A percentile compares a stretch with the other conserved stretches of the same genome.
Evolutionary conservation across 176 grass and related monocot species (phyloP).

Genomic region (Alloteropsis semialata): DNA sequence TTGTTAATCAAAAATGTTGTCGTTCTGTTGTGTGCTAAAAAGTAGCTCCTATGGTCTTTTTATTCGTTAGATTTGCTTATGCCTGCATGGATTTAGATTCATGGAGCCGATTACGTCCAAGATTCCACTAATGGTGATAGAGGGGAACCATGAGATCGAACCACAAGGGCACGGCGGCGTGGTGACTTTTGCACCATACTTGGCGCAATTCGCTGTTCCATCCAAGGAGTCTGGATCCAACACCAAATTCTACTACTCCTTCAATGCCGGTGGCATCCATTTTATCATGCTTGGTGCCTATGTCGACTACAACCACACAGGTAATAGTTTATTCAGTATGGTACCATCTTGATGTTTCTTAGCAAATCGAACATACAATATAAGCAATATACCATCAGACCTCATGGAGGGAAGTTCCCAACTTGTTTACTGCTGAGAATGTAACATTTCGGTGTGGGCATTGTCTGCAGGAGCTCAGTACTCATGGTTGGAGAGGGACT

Average conservation of each 20-base stretch:
- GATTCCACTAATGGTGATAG: conserved; percentile 82
- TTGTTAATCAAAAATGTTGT: neutral
- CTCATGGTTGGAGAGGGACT: conserved; percentile 71
- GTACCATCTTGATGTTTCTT: neutral
- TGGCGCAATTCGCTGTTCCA: conserved; percentile 76
- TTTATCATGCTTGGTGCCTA: conserved; percentile 91
- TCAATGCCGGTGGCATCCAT: conserved; percentile 82
- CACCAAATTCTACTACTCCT: conserved; percentile 86
- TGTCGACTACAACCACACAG: conserved; percentile 71
- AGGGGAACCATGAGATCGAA: conserved; percentile 96
- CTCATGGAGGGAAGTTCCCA: neutral
- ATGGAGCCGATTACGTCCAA: conserved; percentile 74
- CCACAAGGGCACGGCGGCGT: conserved; percentile 66
- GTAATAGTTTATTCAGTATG: conserved; percentile 17
- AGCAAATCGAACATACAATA: neutral
- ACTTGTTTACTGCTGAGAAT: neutral
- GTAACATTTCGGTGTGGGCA: neutral
- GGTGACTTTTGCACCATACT: conserved; percentile 72
- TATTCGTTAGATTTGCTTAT: neutral
- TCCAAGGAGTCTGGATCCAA: conserved; percentile 65
- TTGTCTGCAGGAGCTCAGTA: conserved; percentile 60
- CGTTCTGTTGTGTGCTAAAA: neutral
- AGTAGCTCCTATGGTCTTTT: neutral
- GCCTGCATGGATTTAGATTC: conserved; percentile 47
- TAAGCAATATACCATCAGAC: neutral